Evolutionary conservation across 75 land plant genomes (phyloP), one percentile per base, ranked within the genome.

Genomic region (Azolla pinnata): DNA sequence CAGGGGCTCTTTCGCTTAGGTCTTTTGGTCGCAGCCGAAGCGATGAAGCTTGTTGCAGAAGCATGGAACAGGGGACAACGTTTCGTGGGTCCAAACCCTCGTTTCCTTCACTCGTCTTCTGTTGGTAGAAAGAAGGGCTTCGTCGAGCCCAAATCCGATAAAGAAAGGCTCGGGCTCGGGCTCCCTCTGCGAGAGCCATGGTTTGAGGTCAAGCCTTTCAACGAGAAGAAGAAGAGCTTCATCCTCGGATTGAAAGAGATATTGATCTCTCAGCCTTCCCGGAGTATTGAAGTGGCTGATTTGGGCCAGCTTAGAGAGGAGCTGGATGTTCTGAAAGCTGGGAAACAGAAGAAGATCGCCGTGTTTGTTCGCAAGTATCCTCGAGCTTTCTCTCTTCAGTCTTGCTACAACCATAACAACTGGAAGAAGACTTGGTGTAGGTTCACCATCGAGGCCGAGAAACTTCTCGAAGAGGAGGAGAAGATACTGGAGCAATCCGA

Each of bases 341-440:
- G 73, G 1, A 78, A 68, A 16, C 75, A 75, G 7, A 72, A 75
- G 28, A 83, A 66, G 40, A 58, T 87, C 4, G 44, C 77, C 0
- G 79, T 69, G 20, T 83, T 83, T 49, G 18, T 87, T 16, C 45
- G 62, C 16, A 81, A 77, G 33, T 72, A 72, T 14, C 82, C 87
- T 2, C 67, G 73, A 35, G 31, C 81, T 42, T 84, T 87, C 54
- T 82, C 80, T 27, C 48, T 86, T 31, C 49, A 23, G 23, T 46
- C 49, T 23, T 4, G 4, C 17, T 86, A 72, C 58, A 77, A 52
- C 59, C 4, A 18, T 24, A 79, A 86, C 46, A 49, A 50, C 29
- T 66, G 51, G 12, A 79, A 82, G 27, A 34, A 52, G 4, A 33
- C 64, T 7, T 84, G 84, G 87, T 73, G 79, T 61, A 88, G 84